Base-by-base conservation (phyloP, 2,329 filamentous ascomycete species). In the Neurospora sp. region DNA sequence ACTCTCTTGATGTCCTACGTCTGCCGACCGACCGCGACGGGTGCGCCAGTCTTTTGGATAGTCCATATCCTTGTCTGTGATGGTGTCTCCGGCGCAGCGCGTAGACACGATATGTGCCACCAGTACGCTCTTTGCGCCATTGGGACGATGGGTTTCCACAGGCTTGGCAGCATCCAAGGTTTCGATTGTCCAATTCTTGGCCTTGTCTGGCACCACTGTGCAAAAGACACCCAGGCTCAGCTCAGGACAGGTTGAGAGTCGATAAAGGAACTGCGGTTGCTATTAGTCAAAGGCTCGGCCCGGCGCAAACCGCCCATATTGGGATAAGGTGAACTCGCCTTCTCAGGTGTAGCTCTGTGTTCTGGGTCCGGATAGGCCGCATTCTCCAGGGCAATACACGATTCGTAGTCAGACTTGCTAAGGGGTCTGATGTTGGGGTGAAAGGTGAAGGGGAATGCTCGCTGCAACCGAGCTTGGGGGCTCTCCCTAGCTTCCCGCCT, bases 221-320 rank as follows among this genome's bases (percentile, higher is more conserved):
- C 91, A 91, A 82, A 95, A 97, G 69, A 97, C 81, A 38, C 93
- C 94, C 68, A 94, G 83, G 78, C 88, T 91, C 69, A 97, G 86
- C 76, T 94, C 91, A 46, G 91, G 89, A 78, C 91, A 94, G 76
- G 84, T 85, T 36, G 85, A 86, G 36, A 97, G 86, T 72, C 93
- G 91, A 80, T 96, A 96, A 70, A 86, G 82, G 76, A 96, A 88
- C 92, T 95, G 67, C 17, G 38, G 6, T 67, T 39, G 43, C 39
- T 39, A 39, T 42, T 33, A 43, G 69, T 23, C 36, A 58, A 36
- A 23, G 19, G n/a, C 36, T 68, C 17, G 69, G 43, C 40, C 28
- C 28, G 17, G 46, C 9, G 58, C 43, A 66, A 36, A 33, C 42
- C 11, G n/a, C 66, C 28, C 33, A 67, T 9, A 40, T 8, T 40